These are phyloP conservation scores for Carex myosuroides DNA, from an alignment of 176 grass and related monocot genomes.

Conservation along the genomic window DNA sequence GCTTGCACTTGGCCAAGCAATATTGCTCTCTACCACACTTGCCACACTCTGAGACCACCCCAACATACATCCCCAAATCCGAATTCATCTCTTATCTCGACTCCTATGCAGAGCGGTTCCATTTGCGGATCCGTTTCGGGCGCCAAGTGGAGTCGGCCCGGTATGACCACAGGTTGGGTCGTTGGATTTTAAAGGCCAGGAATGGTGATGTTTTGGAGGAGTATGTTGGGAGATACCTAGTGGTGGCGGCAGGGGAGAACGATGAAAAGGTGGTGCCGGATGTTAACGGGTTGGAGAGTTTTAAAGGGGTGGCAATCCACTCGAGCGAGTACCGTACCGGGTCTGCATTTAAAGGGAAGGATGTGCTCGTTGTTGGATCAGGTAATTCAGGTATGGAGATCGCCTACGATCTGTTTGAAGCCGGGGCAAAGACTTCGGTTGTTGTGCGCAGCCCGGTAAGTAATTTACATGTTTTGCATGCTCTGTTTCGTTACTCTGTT, in stretches of 20 bases:
- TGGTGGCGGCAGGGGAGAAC: constrained; percentile 74
- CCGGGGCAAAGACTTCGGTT: constrained; percentile 45
- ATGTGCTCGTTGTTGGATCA: constrained; percentile 60
- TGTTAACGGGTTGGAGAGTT: constrained; percentile 48
- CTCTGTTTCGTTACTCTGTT: not conserved
- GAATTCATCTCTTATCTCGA: constrained; percentile 66
- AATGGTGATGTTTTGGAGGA: constrained; percentile 19
- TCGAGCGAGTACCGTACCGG: constrained; percentile 39
- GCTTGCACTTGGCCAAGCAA: constrained; percentile 68
- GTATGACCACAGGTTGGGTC: constrained; percentile 11
- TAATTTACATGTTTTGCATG: not conserved
- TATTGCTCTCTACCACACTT: constrained; percentile 49
- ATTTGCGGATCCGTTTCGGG: constrained; percentile 25
- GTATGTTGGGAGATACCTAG: constrained; percentile 39
- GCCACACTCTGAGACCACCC: constrained; percentile 29
- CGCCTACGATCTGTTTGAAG: constrained; percentile 47
- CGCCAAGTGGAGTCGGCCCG: constrained; percentile 40
- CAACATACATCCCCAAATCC: constrained; percentile 42
- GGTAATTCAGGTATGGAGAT: constrained; percentile 99
- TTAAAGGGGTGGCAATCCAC: constrained; percentile 44
- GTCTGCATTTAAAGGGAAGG: constrained; percentile 33
- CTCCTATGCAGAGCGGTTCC: constrained; percentile 42
- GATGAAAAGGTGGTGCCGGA: constrained; percentile 51
- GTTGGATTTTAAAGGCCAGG: constrained; percentile 40
- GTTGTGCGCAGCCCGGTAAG: constrained; percentile 52